Evolutionary conservation across 139 green algal species (phyloP), one percentile per base, ranked within the genome.

Genomic region (Penium margaritaceum): DNA sequence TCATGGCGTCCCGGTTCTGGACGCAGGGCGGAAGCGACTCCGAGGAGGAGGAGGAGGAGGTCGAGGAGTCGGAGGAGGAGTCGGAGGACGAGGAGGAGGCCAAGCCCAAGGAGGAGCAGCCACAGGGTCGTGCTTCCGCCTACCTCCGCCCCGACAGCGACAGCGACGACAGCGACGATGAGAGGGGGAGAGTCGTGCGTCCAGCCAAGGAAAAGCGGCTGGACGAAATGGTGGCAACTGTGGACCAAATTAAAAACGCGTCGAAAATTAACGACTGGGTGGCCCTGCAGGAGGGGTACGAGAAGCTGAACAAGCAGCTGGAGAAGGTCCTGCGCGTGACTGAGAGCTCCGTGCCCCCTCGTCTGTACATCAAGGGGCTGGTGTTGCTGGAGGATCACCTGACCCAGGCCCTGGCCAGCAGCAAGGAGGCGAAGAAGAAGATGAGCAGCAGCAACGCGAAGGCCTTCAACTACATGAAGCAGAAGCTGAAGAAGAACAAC

Each of bases 201-300:
- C 87, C 72, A 37, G 89, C 89, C 33, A 94, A 94, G 76, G 90
- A 96, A 79, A 91, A 94, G 81, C 81, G 89, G 0, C 87, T 89
- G 39, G 91, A 89, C 17, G 93, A 97, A 76, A 83, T 98, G 72
- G 36, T 55, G 4, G 38, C 82, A 55, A 82, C 70, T 12, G 33
- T 75, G 15, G 66, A 80, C 21, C 77, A 97, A 53, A 95, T 97
- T 61, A 82, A 88, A 82, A 96, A 97, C 83, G 96, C 97, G 83
- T 93, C 96, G 82, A 91, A 98, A 80, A 97, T 95, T 85, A 96
- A 97, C 58, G 94, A 99, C 82, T 99, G 91, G 91, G 81, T 85
- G 0, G 77, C 89, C 2, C 91, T 99, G 64, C 63, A 72, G 61
- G 68, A 85, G 0, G 81, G 94, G 43, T 98, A 96, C 70, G 91